phyloP scores from a whole-genome alignment of 1,284 basidiomycete genomes.

The Kalmanozyma brasiliensis region DNA sequence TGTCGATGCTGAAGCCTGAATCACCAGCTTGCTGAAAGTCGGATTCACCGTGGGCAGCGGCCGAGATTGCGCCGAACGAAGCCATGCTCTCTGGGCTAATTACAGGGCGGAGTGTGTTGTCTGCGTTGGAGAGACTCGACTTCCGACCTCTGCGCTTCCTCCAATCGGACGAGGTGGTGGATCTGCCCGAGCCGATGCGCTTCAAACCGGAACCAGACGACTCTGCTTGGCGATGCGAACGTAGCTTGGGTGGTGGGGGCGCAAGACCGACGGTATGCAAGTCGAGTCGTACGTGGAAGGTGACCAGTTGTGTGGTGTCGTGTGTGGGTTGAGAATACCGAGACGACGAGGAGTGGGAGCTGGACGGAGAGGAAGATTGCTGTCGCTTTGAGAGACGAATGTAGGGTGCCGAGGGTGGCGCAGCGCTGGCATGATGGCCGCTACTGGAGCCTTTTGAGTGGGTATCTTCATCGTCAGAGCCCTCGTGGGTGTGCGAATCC shows the following conservation, averaged over 20 bases:
- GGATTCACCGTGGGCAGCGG: constrained; percentile 13
- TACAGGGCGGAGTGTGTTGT: constrained; percentile 15
- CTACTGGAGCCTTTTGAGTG: constrained; percentile 38
- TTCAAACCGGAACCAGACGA: constrained; percentile 6
- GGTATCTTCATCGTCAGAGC: constrained; percentile 39
- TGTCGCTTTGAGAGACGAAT: constrained; percentile 35
- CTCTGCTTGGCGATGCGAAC: constrained; percentile 22
- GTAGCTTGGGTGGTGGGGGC: constrained; percentile 36
- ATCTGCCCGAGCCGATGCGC: constrained; percentile 29
- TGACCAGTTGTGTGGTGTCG: constrained; percentile 13
- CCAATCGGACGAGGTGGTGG: constrained; percentile 30
- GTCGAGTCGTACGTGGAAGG: constrained; percentile 58
- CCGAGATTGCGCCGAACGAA: constrained; percentile 20
- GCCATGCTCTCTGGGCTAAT: constrained; percentile 31
- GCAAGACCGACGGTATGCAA: constrained; percentile 56
- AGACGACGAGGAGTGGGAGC: constrained; percentile 17
- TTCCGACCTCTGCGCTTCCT: constrained; percentile 22
- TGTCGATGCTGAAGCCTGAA: constrained; percentile 17
- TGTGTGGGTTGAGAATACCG: constrained; percentile 16
- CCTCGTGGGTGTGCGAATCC: constrained; percentile 28
- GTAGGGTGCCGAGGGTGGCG: constrained; percentile 42
- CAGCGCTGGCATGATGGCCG: constrained; percentile 14
- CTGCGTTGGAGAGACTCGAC: constrained; percentile 25
- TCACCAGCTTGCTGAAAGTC: constrained; percentile 14
- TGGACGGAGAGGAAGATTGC: constrained; percentile 12